Evolutionary conservation across 1,284 basidiomycete species (phyloP).

Genomic region (Ceratorhiza oryzae-sativae): DNA sequence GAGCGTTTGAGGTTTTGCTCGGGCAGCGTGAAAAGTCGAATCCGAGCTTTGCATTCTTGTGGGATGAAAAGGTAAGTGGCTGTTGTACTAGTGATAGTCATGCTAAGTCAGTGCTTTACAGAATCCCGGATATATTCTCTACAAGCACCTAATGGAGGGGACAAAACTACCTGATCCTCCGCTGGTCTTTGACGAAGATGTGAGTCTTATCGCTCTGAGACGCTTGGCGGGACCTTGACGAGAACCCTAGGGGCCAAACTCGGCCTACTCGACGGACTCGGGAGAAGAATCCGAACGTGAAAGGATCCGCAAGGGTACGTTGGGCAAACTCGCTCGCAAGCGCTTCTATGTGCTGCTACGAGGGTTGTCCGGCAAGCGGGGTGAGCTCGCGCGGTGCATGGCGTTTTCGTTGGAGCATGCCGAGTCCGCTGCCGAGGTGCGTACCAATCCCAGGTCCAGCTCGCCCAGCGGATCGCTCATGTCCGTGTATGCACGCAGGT

Average conservation of each 20-base stretch:
- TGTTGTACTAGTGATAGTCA: conserved; percentile 29
- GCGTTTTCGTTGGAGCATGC: conserved; percentile 94
- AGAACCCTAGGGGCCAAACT: conserved; percentile 78
- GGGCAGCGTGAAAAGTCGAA: conserved; percentile 81
- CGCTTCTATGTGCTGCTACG: conserved; percentile 92
- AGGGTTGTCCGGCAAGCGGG: conserved; percentile 81
- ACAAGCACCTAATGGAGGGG: conserved; percentile 28
- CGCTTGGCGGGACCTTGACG: not conserved
- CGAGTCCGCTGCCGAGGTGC: conserved; percentile 88
- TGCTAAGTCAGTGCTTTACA: conserved; percentile 49
- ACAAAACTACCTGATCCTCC: conserved; percentile 60
- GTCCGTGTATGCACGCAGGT: conserved; percentile 68
- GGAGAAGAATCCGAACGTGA: conserved; percentile 93
- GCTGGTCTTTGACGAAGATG: conserved; percentile 86
- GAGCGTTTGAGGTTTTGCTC: conserved; percentile 76
- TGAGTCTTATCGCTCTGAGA: conserved; percentile 49
- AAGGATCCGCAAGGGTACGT: conserved; percentile 66
- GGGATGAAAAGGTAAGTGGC: conserved; percentile 68
- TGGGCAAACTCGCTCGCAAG: conserved; percentile 79
- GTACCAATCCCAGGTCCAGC: conserved; percentile 39
- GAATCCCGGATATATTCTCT: conserved; percentile 74
- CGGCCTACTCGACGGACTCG: conserved; percentile 92
- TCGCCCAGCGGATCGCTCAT: too few species aligned
- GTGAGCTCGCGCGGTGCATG: conserved; percentile 94
- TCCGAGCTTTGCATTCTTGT: conserved; percentile 81